Base-by-base conservation (phyloP, 495 filamentous ascomycete genomes). In the Patellaria atrata region DNA sequence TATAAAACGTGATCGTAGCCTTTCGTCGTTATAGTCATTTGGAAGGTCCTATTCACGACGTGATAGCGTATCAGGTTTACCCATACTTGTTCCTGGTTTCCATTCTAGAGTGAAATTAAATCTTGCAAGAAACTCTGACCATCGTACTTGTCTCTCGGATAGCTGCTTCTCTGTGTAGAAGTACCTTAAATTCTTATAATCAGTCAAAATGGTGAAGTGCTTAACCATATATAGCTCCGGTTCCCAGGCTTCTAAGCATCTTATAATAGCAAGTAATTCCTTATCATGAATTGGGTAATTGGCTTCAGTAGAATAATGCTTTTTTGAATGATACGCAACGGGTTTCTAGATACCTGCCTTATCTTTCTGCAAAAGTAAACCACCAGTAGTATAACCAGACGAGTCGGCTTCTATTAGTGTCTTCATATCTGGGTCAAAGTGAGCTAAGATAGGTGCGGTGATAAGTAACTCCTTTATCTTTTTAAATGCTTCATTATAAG, bases 361-460 rank as follows among this genome's bases (percentile, higher is more conserved):
- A 33, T 33, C 12, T 8, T 23, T 19, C 30, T 53, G 39, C 14
- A 16, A 36, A 3, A 54, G 26, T 15, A 33, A 35, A 13, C 14
- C 50, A 1, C 21, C 29, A 3, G 53, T 39, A 4, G 45, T 47
- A 11, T 16, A 40, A 17, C 35, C 40, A 3, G 50, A 56, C 7
- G 53, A 40, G 27, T 56, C 53, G 5, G 44, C 48, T 37, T 56
- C 50, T 9, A 56, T 9, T n/a, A n/a, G 45, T 18, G 20, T 22
- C 10, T 18, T 26, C 1, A n/a, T n/a, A n/a, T n/a, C n/a, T n/a
- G 33, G 26, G 14, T 50, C 39, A 18, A 49, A 49, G 13, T 50
- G 34, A n/a, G n/a, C n/a, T n/a, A n/a, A n/a, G n/a, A n/a, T n/a
- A n/a, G n/a, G n/a, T n/a, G n/a, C n/a, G n/a, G n/a, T n/a, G n/a